Conservation (phyloP, 345 rosid genomes). For the Rubroshorea leprosula region DNA sequence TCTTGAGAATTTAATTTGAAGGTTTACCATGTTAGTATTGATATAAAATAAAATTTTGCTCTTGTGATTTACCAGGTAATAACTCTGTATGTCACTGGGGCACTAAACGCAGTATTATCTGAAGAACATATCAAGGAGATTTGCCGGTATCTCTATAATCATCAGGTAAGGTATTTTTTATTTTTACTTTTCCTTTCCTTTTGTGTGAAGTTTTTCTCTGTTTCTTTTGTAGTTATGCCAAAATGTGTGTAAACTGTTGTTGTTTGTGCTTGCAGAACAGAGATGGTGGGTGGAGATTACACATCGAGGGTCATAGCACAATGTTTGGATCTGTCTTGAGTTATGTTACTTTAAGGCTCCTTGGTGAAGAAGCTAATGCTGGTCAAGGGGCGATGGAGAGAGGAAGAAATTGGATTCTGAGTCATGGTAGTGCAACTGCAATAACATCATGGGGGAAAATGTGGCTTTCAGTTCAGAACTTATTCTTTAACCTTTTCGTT, state of each 20-base stretch:
- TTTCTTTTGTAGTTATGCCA: background rate
- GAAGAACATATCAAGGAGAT: constrained; percentile 74
- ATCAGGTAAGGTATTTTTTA: constrained; percentile 51
- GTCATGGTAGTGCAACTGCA: constrained; percentile 87
- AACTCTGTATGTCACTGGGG: constrained; percentile 73
- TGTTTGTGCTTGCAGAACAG: constrained; percentile 49
- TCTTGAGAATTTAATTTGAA: background rate
- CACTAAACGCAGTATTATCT: constrained; percentile 69
- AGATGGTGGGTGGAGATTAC: constrained; percentile 99
- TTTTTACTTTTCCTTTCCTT: background rate
- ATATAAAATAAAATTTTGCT: constrained; percentile 2
- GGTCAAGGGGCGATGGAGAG: constrained; percentile 77
- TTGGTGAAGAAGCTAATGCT: constrained; percentile 89
- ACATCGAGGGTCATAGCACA: constrained; percentile 95
- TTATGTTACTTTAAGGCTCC: constrained; percentile 84
- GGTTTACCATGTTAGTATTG: background rate
- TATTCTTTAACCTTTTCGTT: constrained; percentile 16
- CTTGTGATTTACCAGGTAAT: constrained; percentile 50
- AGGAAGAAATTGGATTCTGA: constrained; percentile 80
- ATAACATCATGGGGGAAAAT: constrained; percentile 95
- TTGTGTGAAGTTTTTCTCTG: background rate
- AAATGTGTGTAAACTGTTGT: background rate
- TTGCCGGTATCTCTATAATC: constrained; percentile 81
- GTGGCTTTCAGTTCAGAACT: constrained; percentile 93
- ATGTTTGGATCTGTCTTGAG: constrained; percentile 93